phyloP scores from a whole-genome alignment of 1,284 basidiomycete genomes.

The Phellopilus nigrolimitatus region DNA sequence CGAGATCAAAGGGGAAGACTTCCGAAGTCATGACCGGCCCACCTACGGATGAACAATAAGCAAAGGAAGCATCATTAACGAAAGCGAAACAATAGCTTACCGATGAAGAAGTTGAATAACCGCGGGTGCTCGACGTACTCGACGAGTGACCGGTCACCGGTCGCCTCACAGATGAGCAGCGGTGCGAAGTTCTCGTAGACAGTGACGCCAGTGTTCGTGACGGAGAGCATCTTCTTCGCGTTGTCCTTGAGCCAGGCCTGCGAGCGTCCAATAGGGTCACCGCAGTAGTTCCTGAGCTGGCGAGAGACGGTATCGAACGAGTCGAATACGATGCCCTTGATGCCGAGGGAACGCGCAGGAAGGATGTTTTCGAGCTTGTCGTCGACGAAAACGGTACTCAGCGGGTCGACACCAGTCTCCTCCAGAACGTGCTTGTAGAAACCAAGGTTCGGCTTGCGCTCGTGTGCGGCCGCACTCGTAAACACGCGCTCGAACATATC shows the following conservation, averaged over 20 bases:
- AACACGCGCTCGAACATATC: constrained; percentile 49
- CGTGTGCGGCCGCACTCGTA: constrained; percentile 44
- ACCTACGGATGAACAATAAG: not conserved
- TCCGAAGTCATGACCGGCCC: constrained; percentile 35
- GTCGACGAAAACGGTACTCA: constrained; percentile 47
- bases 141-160: constrained; percentile 43
- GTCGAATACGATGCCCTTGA: constrained; percentile 50
- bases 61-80: too few relatives aligned
- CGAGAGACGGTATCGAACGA: constrained; percentile 38
- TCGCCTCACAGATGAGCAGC: constrained; percentile 52
- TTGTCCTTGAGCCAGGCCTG: constrained; percentile 36
- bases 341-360: constrained; percentile 50
- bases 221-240: constrained; percentile 40
- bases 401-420: constrained; percentile 39
- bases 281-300: constrained; percentile 41
- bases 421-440: constrained; percentile 48
- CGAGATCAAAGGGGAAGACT: constrained; percentile 44
- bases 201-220: constrained; percentile 38
- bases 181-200: constrained; percentile 53
- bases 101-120: constrained; percentile 54
- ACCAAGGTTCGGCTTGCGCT: constrained; percentile 51
- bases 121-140: constrained; percentile 38
- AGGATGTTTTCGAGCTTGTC: constrained; percentile 58
- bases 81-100: too few relatives aligned
- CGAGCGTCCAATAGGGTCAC: constrained; percentile 43